phyloP scores from a whole-genome alignment of 345 rosid genomes.

The Linum usitatissimum region DNA sequence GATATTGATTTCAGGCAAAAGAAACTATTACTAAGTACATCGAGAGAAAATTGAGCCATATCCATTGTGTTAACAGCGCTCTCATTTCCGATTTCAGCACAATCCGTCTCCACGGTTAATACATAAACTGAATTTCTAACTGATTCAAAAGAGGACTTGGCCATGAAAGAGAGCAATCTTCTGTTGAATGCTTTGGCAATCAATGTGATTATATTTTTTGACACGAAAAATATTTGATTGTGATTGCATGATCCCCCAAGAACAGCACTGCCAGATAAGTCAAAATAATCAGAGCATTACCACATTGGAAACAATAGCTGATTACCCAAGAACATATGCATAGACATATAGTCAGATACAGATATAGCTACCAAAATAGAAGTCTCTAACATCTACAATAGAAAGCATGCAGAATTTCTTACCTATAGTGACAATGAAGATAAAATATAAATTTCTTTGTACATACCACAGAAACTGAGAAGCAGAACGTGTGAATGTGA shows the following conservation, averaged over 20 bases:
- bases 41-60: slow-evolving; percentile 52
- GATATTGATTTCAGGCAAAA: slow-evolving; percentile 43
- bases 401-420: neutral
- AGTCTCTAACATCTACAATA: neutral
- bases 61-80: slow-evolving; percentile 23
- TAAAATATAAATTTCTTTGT: neutral
- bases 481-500: slow-evolving; percentile 33
- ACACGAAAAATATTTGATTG: slow-evolving; percentile 37
- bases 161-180: slow-evolving; percentile 44
- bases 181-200: slow-evolving; percentile 38
- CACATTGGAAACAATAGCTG: neutral
- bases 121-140: slow-evolving; percentile 41
- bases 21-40: slow-evolving; percentile 51
- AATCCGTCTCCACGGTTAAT: slow-evolving; percentile 24
- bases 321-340: neutral
- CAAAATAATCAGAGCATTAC: slow-evolving; percentile 2
- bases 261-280: slow-evolving; percentile 50
- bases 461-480: slow-evolving; percentile 61
- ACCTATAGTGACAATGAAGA: neutral
- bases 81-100: slow-evolving; percentile 18
- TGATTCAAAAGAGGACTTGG: slow-evolving; percentile 49
- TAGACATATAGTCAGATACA: neutral
- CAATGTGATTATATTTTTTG: slow-evolving; percentile 40
- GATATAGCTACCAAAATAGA: neutral
- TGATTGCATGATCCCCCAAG: slow-evolving; percentile 61